These are phyloP conservation scores for Inosperma sp. DNA, from an alignment of 768 basidiomycete species.

Conservation along the genomic window DNA sequence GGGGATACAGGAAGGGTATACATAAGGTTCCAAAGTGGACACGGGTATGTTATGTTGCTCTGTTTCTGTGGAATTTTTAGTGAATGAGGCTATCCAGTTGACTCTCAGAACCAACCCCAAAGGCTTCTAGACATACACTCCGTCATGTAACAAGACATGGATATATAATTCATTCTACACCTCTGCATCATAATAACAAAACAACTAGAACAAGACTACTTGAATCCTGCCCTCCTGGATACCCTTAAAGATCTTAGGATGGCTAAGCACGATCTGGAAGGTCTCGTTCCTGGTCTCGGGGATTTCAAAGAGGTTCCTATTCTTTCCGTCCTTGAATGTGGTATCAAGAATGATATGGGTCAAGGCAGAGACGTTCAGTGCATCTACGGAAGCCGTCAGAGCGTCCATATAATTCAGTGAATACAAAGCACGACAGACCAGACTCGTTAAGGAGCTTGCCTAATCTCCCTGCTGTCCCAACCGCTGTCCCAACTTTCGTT, in stretches of 20 bases:
- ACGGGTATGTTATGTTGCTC: conserved; percentile 49
- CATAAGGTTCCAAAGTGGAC: conserved; percentile 99
- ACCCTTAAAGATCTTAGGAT: conserved; percentile 53
- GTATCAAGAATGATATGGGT: conserved; percentile 82
- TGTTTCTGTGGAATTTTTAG: not conserved
- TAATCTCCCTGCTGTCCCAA: conserved; percentile 88
- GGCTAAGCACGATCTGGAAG: conserved; percentile 68
- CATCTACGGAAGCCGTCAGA: conserved; percentile 49
- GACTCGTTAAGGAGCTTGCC: conserved; percentile 78
- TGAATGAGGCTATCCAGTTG: conserved; percentile 42
- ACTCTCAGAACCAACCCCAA: conserved; percentile 85
- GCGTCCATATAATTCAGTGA: too few species aligned
- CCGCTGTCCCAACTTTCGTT: conserved; percentile 85
- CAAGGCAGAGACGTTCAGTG: conserved; percentile 65
- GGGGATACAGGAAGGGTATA: conserved; percentile 87
- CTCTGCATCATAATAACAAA: conserved; percentile 9
- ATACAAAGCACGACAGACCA: too few species aligned
- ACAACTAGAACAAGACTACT: conserved; percentile 67
- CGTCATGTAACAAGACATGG: conserved; percentile 6
- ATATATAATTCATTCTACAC: conserved; percentile 15
- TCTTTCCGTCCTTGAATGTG: conserved; percentile 70
- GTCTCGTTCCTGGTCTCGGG: conserved; percentile 81
- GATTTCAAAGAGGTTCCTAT: conserved; percentile 70
- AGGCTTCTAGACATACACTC: conserved; percentile 62
- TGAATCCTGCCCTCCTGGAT: conserved; percentile 71